Base-by-base conservation (phyloP, 345 rosid genomes). In the Arabidopsis suecica region DNA sequence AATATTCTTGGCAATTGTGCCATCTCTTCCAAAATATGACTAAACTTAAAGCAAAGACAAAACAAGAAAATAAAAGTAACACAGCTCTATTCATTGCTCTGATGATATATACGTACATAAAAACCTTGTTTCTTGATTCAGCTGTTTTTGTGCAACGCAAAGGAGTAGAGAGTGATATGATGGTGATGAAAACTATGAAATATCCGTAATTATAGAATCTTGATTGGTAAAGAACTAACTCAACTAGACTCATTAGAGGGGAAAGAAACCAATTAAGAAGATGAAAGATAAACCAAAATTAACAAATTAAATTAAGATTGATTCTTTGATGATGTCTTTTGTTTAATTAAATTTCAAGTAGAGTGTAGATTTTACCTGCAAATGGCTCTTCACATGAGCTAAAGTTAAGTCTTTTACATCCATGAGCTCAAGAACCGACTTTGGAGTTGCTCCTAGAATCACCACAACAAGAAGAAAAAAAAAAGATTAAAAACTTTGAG, bases 381-480 rank as follows among this genome's bases (percentile, higher is more conserved):
- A 86, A 85, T 91, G 97, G 83, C 94, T 88, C 82, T 91, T 91
- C 59, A 91, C 97, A 73, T 91, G 97, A 53, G 97, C 92, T 82
- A 91, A 86, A 48, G 94, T 91, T 65, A 91, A 92, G 84, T 88
- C 96, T 75, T 91, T 91, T 55, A 88, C 96, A 80, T 86, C 96
- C 96, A 91, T 91, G 57, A 91, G 90, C 68, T 91, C 96, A 48
- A 91, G 90, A 75, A 91, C 96, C 20, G 96, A 91, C 84, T 91
- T 91, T 28, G 97, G 97, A 23, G 97, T 91, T 25, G 97, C 97
- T 81, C 97, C 97, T 91, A 83, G n/a, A 71, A 32, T 2, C 58
- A 63, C 23, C 62, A 40, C 5, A 51, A 51, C 25, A 23, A 54
- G 3, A 69, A 67, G 2, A 32, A 51, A 1, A n/a, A 40, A 38